Conservation (phyloP, 2,329 filamentous ascomycete genomes). For the Ceratocystis lukuohia region DNA sequence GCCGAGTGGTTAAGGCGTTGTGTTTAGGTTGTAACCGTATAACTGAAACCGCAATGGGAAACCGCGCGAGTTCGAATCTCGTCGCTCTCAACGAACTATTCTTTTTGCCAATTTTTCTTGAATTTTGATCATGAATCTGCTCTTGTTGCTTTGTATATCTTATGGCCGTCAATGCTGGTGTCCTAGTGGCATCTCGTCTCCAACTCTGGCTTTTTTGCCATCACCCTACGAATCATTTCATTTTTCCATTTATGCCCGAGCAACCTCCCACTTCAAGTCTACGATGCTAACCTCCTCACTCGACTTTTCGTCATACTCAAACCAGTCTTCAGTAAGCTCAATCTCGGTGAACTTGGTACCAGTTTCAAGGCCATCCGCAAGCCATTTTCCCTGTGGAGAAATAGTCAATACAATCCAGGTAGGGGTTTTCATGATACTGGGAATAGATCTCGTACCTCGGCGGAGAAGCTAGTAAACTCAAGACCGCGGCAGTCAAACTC, state of each 20-base stretch:
- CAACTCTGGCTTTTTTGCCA: not conserved
- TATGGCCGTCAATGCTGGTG: not conserved
- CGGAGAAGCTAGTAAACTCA: slow-evolving; percentile 80
- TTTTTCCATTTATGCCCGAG: slow-evolving; percentile 40
- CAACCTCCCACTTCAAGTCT: slow-evolving; percentile 75
- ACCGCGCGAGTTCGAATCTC: slow-evolving; percentile 41
- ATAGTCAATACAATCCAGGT: slow-evolving; percentile 9
- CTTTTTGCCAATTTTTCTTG: slow-evolving; percentile 13
- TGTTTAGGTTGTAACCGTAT: slow-evolving; percentile 33
- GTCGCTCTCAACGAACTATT: slow-evolving; percentile 30
- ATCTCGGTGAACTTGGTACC: slow-evolving; percentile 68
- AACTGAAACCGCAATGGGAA: slow-evolving; percentile 31
- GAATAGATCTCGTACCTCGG: slow-evolving; percentile 49
- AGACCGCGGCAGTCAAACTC: slow-evolving; percentile 89
- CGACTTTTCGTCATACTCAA: slow-evolving; percentile 91
- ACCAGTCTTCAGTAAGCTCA: slow-evolving; percentile 88
- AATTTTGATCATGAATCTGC: not conserved
- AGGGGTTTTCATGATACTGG: not conserved
- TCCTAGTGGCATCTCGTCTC: not conserved
- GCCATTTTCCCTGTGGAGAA: slow-evolving; percentile 62
- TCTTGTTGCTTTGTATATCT: not conserved
- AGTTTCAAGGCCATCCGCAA: slow-evolving; percentile 69
- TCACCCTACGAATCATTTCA: not conserved
- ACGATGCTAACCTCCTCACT: slow-evolving; percentile 86
- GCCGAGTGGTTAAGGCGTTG: slow-evolving; percentile 45